A percentile compares a stretch with the other conserved stretches of the same genome.
Evolutionary conservation across 352 stramenopile species (phyloP).

Genomic region (Globisporangium cederbergense): DNA sequence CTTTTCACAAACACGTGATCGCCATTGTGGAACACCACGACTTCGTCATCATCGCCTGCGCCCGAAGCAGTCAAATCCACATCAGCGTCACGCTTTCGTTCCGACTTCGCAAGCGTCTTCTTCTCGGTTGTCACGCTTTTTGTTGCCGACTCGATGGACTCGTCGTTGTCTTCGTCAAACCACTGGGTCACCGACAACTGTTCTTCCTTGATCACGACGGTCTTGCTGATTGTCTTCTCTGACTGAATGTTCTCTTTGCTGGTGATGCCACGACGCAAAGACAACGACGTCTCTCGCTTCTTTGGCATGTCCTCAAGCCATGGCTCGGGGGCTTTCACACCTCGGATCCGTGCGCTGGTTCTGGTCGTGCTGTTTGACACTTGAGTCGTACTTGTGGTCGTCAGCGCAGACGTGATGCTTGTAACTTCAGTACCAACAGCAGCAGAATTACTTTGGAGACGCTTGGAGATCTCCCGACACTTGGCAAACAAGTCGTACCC

Average conservation of each 20-base stretch:
- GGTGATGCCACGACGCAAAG: constrained; percentile 4
- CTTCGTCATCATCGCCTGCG: constrained; percentile 2
- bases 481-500: constrained; percentile 89
- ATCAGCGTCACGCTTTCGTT: constrained; percentile 14
- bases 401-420: not conserved
- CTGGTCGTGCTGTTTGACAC: not conserved
- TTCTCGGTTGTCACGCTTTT: constrained; percentile 12
- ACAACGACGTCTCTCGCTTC: not conserved
- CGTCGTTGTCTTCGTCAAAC: constrained; percentile 27
- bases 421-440: constrained; percentile 18
- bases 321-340: constrained; percentile 41
- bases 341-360: constrained; percentile 24
- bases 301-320: constrained; percentile 22
- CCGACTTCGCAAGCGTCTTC: not conserved
- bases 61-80: not conserved
- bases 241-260: constrained; percentile 7
- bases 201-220: constrained; percentile 26
- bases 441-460: constrained; percentile 28
- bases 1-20: constrained; percentile 73
- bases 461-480: constrained; percentile 73
- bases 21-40: constrained; percentile 42
- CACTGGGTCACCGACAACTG: constrained; percentile 27
- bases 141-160: not conserved
- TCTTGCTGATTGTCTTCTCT: constrained; percentile 8
- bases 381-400: not conserved